Base-by-base conservation (phyloP, 768 basidiomycete genomes). In the Lactarius evosmus region DNA sequence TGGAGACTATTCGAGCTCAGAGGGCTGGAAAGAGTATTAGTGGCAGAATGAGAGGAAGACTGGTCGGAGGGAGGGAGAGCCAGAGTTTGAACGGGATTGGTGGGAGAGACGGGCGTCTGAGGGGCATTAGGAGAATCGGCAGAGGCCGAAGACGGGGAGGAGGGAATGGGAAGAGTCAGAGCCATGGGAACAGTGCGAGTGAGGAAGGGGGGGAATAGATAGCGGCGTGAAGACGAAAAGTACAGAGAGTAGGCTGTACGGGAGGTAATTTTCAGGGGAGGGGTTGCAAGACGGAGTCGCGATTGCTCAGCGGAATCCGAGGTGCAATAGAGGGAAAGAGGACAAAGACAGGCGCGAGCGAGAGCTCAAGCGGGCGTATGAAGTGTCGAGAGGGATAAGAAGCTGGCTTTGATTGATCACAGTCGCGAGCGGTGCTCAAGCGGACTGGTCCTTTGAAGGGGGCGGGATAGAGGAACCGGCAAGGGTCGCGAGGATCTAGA, bases 401-500 rank as follows among this genome's bases (percentile, higher is more conserved):
- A 64, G 62, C 67, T 74, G 75, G 70, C 68, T 71, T 57, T 25
- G 25, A 30, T 60, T 19, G n/a, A 50, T 49, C 29, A 55, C 54
- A 61, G 64, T 30, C 61, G 73, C 73, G 71, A 71, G 71, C 71
- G 65, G 25, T 38, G 59, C 58, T 75, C 74, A 72, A 71, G 71
- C 72, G 70, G 65, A 77, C 75, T 77, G 75, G 73, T 72, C 75
- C 72, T 73, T 76, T 75, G 74, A 74, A 74, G 66, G 59, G 58
- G 76, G 76, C 81, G 88, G 83, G 72, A 70, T 69, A 76, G 77
- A 76, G 88, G 83, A 78, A 86, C 88, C 89, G 88, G 82, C 86
- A 92, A 93, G 91, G 91, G 91, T 93, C 90, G 90, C 90, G 90
- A 93, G 91, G 62, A 83, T 84, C 87, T 91, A 71, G 44, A 52